Evolutionary conservation across 768 basidiomycete genomes (phyloP).

Genomic region (Sporobolomyces roseus): DNA sequence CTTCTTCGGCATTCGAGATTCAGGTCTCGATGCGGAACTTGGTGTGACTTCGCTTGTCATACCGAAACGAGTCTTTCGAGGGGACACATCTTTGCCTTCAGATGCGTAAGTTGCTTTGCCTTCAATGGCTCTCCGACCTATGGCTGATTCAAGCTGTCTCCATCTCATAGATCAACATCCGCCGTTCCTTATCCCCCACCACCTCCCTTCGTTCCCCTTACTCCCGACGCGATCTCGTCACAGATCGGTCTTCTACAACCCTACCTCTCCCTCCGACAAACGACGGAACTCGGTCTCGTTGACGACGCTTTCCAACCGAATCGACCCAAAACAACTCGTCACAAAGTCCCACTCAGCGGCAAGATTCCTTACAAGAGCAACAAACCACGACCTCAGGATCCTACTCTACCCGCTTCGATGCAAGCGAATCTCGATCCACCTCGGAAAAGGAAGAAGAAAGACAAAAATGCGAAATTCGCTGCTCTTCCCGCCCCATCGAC

Average conservation of each 20-base stretch:
- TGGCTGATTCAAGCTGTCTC: neutral
- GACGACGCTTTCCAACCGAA: conserved; percentile 10
- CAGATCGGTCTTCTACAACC: conserved; percentile 81
- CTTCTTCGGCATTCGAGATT: conserved; percentile 79
- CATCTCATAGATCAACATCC: neutral
- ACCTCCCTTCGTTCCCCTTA: conserved; percentile 71
- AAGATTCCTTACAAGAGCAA: conserved; percentile 35
- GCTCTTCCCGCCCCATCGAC: no score
- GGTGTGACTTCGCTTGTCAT: conserved; percentile 72
- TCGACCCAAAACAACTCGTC: conserved; percentile 16
- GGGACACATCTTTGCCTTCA: conserved; percentile 54
- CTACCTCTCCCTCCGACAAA: conserved; percentile 55
- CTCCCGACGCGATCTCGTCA: conserved; percentile 60
- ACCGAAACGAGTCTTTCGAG: conserved; percentile 65
- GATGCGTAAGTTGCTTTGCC: neutral
- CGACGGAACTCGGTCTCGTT: conserved; percentile 19
- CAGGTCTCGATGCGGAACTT: conserved; percentile 81
- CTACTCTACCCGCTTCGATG: conserved; percentile 19
- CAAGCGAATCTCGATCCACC: conserved; percentile 13
- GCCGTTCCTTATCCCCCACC: conserved; percentile 78
- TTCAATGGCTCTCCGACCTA: no score
- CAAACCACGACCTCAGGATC: conserved; percentile 22
- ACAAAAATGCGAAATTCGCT: neutral
- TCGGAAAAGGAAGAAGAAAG: conserved; percentile 25
- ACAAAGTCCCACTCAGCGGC: conserved; percentile 27